These are phyloP conservation scores for Geum urbanum DNA, from an alignment of 306 rosid species.

Conservation along the genomic window DNA sequence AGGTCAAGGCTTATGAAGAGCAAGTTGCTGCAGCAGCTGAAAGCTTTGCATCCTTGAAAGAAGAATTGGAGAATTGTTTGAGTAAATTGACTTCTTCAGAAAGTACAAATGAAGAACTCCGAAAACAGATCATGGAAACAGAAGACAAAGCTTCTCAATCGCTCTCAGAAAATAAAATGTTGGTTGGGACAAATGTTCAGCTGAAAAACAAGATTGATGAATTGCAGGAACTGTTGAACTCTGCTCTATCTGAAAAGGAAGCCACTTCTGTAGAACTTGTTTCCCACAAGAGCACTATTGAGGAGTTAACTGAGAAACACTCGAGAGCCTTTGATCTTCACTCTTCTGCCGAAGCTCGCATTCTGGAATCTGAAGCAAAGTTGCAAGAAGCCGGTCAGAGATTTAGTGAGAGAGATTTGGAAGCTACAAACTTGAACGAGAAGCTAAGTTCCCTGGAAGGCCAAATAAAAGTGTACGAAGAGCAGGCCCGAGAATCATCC, in stretches of 20 bases:
- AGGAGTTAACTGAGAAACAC: slow-evolving; percentile 59
- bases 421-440: slow-evolving; percentile 67
- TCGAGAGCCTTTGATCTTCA: slow-evolving; percentile 65
- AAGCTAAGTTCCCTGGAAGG: slow-evolving; percentile 46
- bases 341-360: slow-evolving; percentile 39
- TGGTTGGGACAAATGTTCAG: slow-evolving; percentile 70
- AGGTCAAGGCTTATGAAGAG: slow-evolving; percentile 44
- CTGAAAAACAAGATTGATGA: slow-evolving; percentile 74
- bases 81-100: slow-evolving; percentile 51
- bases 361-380: slow-evolving; percentile 50
- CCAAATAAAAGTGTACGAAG: slow-evolving; percentile 48
- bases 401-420: slow-evolving; percentile 58
- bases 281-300: slow-evolving; percentile 56
- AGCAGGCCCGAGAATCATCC: slow-evolving; percentile 46
- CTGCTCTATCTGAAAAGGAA: slow-evolving; percentile 63
- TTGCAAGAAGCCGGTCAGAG: slow-evolving; percentile 55
- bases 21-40: slow-evolving; percentile 40
- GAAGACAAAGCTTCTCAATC: slow-evolving; percentile 63
- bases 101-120: slow-evolving; percentile 61
- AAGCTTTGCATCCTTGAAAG: slow-evolving; percentile 43
- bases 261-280: slow-evolving; percentile 47
- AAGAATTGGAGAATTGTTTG: slow-evolving; percentile 50
- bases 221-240: slow-evolving; percentile 59
- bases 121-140: slow-evolving; percentile 42
- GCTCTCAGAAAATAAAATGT: slow-evolving; percentile 62